Evolutionary conservation across 306 rosid species (phyloP), one percentile per base, ranked within the genome.

Genomic region (Arachis hypogaea): DNA sequence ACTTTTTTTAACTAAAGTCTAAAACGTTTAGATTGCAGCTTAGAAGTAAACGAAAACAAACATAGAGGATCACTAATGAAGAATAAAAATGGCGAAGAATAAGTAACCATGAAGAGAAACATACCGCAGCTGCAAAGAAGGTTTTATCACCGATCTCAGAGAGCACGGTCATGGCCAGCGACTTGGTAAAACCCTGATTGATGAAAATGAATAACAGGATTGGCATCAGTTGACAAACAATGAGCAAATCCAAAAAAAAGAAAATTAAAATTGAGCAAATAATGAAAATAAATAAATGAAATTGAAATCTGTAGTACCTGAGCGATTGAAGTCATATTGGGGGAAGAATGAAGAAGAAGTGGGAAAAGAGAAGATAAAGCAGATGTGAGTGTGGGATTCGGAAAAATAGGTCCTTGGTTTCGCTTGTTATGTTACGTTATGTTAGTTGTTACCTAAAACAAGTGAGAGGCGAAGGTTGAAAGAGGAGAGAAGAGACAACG

Each of bases 111-210:
- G 2, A 22, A 3, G 11, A 8, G 7, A 30, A 3, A 54, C 22
- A 16, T 7, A 94, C 97, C 88, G 99, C 99, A 69, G 99, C 99
- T 33, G 99, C 99, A 42, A 94, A 92, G 76, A 94, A 94, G 5
- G 99, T 94, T 82, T 92, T 92, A 74, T 94, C 99, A 52, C 99
- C 99, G 88, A 94, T 90, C 91, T 94, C 99, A 4, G 99, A 94
- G 69, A 94, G 93, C 71, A 94, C 88, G 59, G 97, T 94, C 92
- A 94, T 88, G 64, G 93, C 97, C 46, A 94, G 88, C 3, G 99
- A 92, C 92, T 94, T 94, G 22, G 93, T 81, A 69, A 94, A 89
- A 78, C 99, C 99, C 99, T 94, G 68, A 68, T 7, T 94, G 68
- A 68, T 7, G 6, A 28, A 7, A 29, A 12, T 1, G 51, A 4